These are phyloP conservation scores for Mortierella sp. DNA, from an alignment of 371 early-diverging fungal species.

Conservation along the genomic window DNA sequence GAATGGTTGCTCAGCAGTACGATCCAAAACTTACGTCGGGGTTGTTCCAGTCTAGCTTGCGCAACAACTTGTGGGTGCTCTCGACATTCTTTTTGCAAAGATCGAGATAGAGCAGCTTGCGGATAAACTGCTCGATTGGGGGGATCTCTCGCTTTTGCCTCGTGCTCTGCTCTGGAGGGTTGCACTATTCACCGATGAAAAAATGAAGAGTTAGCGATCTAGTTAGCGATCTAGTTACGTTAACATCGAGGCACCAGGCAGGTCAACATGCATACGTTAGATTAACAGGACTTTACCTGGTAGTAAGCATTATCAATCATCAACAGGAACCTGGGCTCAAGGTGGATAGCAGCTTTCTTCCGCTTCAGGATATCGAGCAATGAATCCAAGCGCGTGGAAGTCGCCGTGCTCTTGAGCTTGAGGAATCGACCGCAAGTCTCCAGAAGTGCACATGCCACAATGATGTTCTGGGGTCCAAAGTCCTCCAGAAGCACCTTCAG, in stretches of 20 bases:
- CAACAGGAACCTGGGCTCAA: slow-evolving; percentile 86
- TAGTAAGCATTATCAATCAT: slow-evolving; percentile 96
- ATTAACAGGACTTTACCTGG: slow-evolving; percentile 67
- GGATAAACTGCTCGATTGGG: slow-evolving; percentile 87
- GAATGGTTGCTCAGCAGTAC: background rate
- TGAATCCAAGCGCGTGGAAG: slow-evolving; percentile 69
- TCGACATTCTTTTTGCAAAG: slow-evolving; percentile 77
- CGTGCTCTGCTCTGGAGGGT: slow-evolving; percentile 82
- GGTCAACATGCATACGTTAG: background rate
- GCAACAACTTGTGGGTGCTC: slow-evolving; percentile 79
- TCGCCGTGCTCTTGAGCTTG: slow-evolving; percentile 78
- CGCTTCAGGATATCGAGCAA: slow-evolving; percentile 91
- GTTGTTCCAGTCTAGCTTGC: slow-evolving; percentile 92
- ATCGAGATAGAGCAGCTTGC: slow-evolving; percentile 87
- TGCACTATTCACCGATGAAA: slow-evolving; percentile 67
- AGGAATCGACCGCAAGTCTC: slow-evolving; percentile 94
- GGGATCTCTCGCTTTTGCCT: slow-evolving; percentile 74
- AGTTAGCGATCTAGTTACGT: too few relatives aligned
- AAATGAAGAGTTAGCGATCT: background rate
- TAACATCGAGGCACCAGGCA: background rate
- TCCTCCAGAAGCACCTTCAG: slow-evolving; percentile 88
- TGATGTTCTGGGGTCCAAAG: slow-evolving; percentile 86
- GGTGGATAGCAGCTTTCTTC: slow-evolving; percentile 84
- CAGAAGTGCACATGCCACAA: slow-evolving; percentile 84
- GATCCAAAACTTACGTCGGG: slow-evolving; percentile 47